Conservation (phyloP, 768 basidiomycete species). For the Chalciporus pseudorubinellus region DNA sequence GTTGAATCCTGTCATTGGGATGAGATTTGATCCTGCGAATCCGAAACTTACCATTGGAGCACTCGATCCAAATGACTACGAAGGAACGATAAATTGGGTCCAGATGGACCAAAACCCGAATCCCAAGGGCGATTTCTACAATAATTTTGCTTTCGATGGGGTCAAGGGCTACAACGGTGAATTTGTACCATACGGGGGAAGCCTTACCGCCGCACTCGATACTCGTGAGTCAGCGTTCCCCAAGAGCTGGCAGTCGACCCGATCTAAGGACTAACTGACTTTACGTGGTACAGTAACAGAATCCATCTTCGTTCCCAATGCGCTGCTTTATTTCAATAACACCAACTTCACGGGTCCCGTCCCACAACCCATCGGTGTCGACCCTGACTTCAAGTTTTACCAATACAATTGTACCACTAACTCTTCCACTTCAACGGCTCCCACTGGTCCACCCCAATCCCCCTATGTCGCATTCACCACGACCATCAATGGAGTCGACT, state of each 20-base stretch:
- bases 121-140: conserved; percentile 13
- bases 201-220: conserved; percentile 22
- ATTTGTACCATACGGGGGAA: conserved; percentile 19
- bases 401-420: conserved; percentile 18
- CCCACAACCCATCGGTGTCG: conserved; percentile 4
- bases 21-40: conserved; percentile 29
- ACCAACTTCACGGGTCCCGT: conserved; percentile 23
- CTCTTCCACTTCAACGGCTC: background rate
- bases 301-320: conserved; percentile 19
- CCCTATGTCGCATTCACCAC: conserved; percentile 25
- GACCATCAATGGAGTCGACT: conserved; percentile 34
- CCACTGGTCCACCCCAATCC: conserved; percentile 2
- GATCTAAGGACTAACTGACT: background rate
- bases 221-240: conserved; percentile 17
- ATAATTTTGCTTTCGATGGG: conserved; percentile 25
- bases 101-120: conserved; percentile 19
- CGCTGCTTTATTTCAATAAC: conserved; percentile 16
- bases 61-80: conserved; percentile 31
- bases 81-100: conserved; percentile 32
- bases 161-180: conserved; percentile 30
- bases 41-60: conserved; percentile 33
- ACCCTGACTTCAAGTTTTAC: background rate
- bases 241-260: background rate
- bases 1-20: conserved; percentile 31
- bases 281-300: conserved; percentile 10